A percentile compares a stretch with the other conserved stretches of the same genome.
phyloP scores from a whole-genome alignment of 306 rosid species.

The Quercus agrifolia region DNA sequence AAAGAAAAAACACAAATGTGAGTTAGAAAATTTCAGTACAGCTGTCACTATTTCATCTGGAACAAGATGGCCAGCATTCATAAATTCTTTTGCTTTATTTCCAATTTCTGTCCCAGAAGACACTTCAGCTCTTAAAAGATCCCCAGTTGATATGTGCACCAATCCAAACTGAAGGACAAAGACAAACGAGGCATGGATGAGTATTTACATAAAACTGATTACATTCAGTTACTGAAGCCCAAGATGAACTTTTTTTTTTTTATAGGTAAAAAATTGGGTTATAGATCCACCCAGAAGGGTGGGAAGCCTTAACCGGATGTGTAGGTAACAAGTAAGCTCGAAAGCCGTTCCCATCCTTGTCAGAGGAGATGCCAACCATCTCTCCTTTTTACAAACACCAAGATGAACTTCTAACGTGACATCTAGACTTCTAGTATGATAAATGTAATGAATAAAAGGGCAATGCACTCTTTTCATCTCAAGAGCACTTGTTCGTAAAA shows the following conservation, averaged over 20 bases:
- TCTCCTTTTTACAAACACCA: not conserved
- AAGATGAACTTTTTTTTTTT: not conserved
- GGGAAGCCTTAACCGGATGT: no score
- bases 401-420: not conserved
- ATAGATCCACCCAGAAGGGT: no score
- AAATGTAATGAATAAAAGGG: not conserved
- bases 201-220: not conserved
- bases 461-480: not conserved
- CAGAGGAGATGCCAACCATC: no score
- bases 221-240: not conserved
- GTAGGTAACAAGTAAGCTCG: no score
- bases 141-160: constrained; percentile 96
- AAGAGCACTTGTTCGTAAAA: not conserved
- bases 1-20: not conserved
- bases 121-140: constrained; percentile 80
- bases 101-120: constrained; percentile 90
- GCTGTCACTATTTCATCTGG: constrained; percentile 93
- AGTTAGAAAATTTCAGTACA: constrained; percentile 39
- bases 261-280: no score
- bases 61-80: constrained; percentile 83
- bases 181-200: constrained; percentile 16
- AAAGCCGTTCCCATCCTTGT: no score
- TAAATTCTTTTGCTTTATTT: constrained; percentile 81
- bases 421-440: not conserved
- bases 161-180: constrained; percentile 71